Conservation (phyloP, 345 rosid species). For the Geranium rotundifolium region DNA sequence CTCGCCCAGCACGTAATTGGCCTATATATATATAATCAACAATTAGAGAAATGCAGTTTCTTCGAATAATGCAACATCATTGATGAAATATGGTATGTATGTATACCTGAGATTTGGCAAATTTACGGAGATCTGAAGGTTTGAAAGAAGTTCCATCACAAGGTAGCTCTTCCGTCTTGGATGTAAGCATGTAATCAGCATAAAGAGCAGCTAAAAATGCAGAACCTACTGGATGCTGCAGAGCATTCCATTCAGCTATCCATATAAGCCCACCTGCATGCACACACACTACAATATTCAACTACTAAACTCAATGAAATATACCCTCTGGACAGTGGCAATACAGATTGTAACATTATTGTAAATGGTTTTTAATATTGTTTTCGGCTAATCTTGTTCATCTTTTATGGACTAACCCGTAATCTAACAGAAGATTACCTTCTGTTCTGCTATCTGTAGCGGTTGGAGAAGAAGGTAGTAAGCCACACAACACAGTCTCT, state of each 20-base stretch:
- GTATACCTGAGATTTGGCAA: constrained; percentile 67
- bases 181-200: constrained; percentile 68
- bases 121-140: constrained; percentile 58
- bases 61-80: no score
- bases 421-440: constrained; percentile 16
- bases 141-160: constrained; percentile 46
- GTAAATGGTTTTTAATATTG: no score
- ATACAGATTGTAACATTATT: no score
- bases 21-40: constrained; percentile 16
- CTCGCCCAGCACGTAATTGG: constrained; percentile 45
- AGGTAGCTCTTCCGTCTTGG: constrained; percentile 31
- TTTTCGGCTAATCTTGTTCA: no score
- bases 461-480: constrained; percentile 70
- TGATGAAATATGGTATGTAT: no score
- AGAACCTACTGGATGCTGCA: constrained; percentile 72
- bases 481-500: constrained; percentile 66
- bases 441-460: constrained; percentile 65
- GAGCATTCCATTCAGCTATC: constrained; percentile 63
- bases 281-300: no score
- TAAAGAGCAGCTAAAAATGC: constrained; percentile 73
- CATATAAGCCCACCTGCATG: constrained; percentile 76
- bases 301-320: no score
- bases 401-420: no score
- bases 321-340: no score
- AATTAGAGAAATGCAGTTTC: no score